These are phyloP conservation scores for Remersonia thermophila DNA, from an alignment of 2,329 filamentous ascomycete genomes.

Conservation along the genomic window DNA sequence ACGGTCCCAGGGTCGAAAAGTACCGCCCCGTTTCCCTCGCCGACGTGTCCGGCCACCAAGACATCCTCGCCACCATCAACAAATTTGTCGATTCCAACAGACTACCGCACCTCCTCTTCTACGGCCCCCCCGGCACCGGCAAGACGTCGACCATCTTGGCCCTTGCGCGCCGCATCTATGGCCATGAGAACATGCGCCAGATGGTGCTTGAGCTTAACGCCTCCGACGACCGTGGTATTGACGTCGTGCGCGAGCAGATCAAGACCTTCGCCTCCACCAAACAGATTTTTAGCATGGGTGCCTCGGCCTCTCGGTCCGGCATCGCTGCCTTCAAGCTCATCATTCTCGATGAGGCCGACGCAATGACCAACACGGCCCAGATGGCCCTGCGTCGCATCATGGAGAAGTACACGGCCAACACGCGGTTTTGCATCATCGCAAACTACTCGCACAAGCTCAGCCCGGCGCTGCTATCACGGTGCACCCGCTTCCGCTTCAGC, in stretches of 20 bases:
- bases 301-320: conserved; percentile 23
- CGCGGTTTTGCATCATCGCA: conserved; percentile 93
- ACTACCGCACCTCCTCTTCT: conserved; percentile 88
- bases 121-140: conserved; percentile 90
- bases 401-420: conserved; percentile 98
- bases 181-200: conserved; percentile 81
- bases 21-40: conserved; percentile 80
- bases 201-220: conserved; percentile 98
- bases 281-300: conserved; percentile 68
- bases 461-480: conserved; percentile 80
- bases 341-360: conserved; percentile 95
- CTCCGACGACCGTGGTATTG: conserved; percentile 92
- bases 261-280: conserved; percentile 98
- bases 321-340: conserved; percentile 86
- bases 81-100: conserved; percentile 92
- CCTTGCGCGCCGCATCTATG: conserved; percentile 86
- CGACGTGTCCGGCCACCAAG: conserved; percentile 92
- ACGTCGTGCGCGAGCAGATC: conserved; percentile 96
- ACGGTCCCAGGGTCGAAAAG: conserved; percentile 69
- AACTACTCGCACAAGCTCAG: conserved; percentile 98
- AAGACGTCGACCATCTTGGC: conserved; percentile 96
- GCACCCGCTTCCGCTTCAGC: conserved; percentile 89
- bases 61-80: conserved; percentile 95
- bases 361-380: conserved; percentile 97
- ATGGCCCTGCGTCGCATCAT: conserved; percentile 96